Conservation (phyloP, 805 yeast genomes). For the Starmerella sp. region DNA sequence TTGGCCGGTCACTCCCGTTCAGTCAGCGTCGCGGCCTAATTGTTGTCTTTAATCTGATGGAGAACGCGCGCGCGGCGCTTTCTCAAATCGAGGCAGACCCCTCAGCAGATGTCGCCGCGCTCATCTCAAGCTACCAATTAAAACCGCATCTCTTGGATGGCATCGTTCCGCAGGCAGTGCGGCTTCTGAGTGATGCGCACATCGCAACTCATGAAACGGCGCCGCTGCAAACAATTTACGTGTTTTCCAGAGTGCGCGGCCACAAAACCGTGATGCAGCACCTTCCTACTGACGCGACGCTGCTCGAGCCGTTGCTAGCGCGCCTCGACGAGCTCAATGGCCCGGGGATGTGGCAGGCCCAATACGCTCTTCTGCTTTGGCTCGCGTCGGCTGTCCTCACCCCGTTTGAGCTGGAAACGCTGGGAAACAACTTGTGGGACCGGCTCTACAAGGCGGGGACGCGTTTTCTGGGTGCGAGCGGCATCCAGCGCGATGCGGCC, state of each 20-base stretch:
- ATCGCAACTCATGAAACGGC: background rate
- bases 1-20: background rate
- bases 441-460: slow-evolving; percentile 32
- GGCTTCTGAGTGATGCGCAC: slow-evolving; percentile 1
- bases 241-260: slow-evolving; percentile 54
- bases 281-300: slow-evolving; percentile 48
- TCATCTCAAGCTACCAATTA: background rate
- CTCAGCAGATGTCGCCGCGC: background rate
- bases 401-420: slow-evolving; percentile 52
- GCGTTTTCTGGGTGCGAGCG: slow-evolving; percentile 34
- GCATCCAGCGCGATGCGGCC: slow-evolving; percentile 48
- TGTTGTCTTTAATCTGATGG: background rate
- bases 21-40: background rate
- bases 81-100: background rate
- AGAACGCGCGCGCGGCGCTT: background rate
- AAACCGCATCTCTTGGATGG: slow-evolving; percentile 17
- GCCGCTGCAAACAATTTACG: slow-evolving; percentile 31
- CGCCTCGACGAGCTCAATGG: slow-evolving; percentile 19
- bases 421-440: slow-evolving; percentile 29
- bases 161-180: slow-evolving; percentile 3
- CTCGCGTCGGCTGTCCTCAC: slow-evolving; percentile 54
- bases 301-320: slow-evolving; percentile 34
- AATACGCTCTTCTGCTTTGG: slow-evolving; percentile 55
- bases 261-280: slow-evolving; percentile 48
- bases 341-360: slow-evolving; percentile 35